These are phyloP conservation scores for Alternaria arbusti DNA, from an alignment of 2,329 filamentous ascomycete genomes.

Conservation along the genomic window DNA sequence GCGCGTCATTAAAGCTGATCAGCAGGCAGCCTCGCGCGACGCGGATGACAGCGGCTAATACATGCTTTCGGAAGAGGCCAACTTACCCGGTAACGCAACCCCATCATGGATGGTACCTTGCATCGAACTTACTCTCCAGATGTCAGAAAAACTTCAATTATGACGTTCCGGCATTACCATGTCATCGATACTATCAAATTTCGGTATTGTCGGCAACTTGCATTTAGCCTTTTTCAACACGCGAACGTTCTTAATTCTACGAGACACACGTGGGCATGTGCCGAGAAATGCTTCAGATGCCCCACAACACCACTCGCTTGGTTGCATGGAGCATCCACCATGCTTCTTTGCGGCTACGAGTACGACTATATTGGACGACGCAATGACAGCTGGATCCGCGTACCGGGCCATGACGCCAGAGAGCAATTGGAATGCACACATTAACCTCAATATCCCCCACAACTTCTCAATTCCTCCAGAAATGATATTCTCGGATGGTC, in stretches of 20 bases:
- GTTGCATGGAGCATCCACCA: background rate
- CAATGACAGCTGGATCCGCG: background rate
- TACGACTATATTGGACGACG: background rate
- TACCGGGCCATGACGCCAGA: background rate
- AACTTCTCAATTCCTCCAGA: background rate
- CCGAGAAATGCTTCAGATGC: slow-evolving; percentile 8
- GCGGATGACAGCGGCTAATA: background rate
- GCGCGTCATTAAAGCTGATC: background rate
- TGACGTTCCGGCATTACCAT: background rate
- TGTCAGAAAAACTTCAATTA: background rate
- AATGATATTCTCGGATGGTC: background rate
- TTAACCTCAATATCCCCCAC: background rate
- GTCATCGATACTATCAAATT: background rate
- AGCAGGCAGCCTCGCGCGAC: background rate
- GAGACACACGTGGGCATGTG: slow-evolving; percentile 12
- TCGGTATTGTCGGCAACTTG: slow-evolving; percentile 5
- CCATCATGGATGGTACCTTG: slow-evolving; percentile 5
- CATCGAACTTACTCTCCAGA: background rate
- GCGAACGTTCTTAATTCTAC: slow-evolving; percentile 9
- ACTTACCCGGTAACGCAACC: slow-evolving; percentile 8
- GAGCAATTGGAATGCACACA: background rate
- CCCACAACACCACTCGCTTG: slow-evolving; percentile 28
- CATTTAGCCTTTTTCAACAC: slow-evolving; percentile 17
- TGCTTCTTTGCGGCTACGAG: background rate
- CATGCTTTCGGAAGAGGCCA: background rate